Percentiles rank a stretch among this genome's conserved stretches.
Conservation (phyloP, 2,329 filamentous ascomycete genomes). For the Fusarium protoensiforme region DNA sequence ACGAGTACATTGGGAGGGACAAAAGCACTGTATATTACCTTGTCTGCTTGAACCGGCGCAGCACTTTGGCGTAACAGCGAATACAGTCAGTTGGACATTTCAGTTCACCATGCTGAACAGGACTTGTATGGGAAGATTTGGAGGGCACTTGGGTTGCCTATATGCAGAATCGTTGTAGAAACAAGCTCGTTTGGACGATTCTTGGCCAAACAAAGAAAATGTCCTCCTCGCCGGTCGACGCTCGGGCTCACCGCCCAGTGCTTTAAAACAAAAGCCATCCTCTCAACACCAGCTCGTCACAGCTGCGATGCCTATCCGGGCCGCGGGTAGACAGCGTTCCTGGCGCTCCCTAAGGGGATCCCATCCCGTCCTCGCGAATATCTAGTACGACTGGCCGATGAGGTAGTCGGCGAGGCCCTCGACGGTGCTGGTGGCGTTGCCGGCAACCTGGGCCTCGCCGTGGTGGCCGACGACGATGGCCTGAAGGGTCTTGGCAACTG, state of each 20-base stretch:
- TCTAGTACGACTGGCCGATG: slow-evolving; percentile 80
- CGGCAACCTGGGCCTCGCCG: slow-evolving; percentile 76
- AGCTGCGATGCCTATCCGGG: slow-evolving; percentile 32
- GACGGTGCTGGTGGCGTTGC: slow-evolving; percentile 81
- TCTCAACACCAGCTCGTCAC: slow-evolving; percentile 37
- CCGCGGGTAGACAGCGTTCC: slow-evolving; percentile 28
- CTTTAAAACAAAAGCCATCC: slow-evolving; percentile 40
- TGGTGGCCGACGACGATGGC: slow-evolving; percentile 92
- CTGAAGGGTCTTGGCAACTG: slow-evolving; percentile 87
- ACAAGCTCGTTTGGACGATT: slow-evolving; percentile 37
- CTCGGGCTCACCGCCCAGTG: slow-evolving; percentile 32
- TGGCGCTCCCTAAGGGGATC: slow-evolving; percentile 18
- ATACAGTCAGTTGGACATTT: slow-evolving; percentile 13
- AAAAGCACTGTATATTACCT: slow-evolving; percentile 24
- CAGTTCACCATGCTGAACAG: background rate
- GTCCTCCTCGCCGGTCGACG: slow-evolving; percentile 32
- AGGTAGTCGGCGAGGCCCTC: slow-evolving; percentile 91
- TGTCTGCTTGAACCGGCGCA: background rate
- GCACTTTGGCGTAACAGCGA: slow-evolving; percentile 14
- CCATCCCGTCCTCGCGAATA: slow-evolving; percentile 9
- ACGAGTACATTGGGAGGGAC: slow-evolving; percentile 8
- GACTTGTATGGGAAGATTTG: slow-evolving; percentile 12
- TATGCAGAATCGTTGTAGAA: slow-evolving; percentile 44
- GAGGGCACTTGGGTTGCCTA: slow-evolving; percentile 41
- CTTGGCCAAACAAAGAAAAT: slow-evolving; percentile 37